A percentile compares a stretch with the other conserved stretches of the same genome.
These are phyloP conservation scores for Colletotrichum lentis DNA, from an alignment of 2,329 filamentous ascomycete genomes.

Conservation along the genomic window DNA sequence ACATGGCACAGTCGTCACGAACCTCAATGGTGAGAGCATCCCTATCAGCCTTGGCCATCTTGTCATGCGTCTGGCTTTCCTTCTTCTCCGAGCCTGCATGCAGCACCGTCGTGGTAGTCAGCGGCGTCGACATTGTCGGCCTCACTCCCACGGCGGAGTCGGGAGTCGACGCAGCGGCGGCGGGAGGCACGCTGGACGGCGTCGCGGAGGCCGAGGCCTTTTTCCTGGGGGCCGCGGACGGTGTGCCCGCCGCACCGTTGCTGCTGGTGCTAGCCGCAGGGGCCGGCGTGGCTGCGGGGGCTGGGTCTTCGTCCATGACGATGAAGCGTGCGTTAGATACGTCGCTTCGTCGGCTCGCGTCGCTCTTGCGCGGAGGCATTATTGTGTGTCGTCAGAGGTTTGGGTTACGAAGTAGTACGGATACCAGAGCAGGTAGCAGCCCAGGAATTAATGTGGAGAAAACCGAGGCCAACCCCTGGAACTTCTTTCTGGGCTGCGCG, in stretches of 20 bases:
- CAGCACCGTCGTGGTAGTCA: slow-evolving; percentile 4
- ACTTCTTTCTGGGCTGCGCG: neutral
- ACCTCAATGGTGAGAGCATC: slow-evolving; percentile 64
- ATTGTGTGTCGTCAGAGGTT: slow-evolving; percentile 7
- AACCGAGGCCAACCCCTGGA: neutral
- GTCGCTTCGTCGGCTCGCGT: slow-evolving; percentile 55
- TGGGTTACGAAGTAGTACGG: neutral
- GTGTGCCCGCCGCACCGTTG: slow-evolving; percentile 34
- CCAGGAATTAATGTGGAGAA: slow-evolving; percentile 11
- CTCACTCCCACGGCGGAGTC: slow-evolving; percentile 36
- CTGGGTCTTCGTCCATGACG: slow-evolving; percentile 51
- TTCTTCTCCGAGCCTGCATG: slow-evolving; percentile 37
- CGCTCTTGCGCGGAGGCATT: slow-evolving; percentile 67
- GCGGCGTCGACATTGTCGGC: slow-evolving; percentile 26
- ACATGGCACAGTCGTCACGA: slow-evolving; percentile 31
- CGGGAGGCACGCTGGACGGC: slow-evolving; percentile 36
- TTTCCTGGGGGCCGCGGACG: slow-evolving; percentile 37
- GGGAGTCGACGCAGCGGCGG: slow-evolving; percentile 5
- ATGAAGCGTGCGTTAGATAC: slow-evolving; percentile 57
- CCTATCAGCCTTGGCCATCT: slow-evolving; percentile 42
- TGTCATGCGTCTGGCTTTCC: slow-evolving; percentile 45
- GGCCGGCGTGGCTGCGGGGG: slow-evolving; percentile 38
- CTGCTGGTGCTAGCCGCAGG: slow-evolving; percentile 19
- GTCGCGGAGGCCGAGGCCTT: slow-evolving; percentile 40
- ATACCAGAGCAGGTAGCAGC: neutral